Evolutionary conservation across 345 rosid genomes (phyloP), one percentile per base, ranked within the genome.

Genomic region (Tarenaya hassleriana): DNA sequence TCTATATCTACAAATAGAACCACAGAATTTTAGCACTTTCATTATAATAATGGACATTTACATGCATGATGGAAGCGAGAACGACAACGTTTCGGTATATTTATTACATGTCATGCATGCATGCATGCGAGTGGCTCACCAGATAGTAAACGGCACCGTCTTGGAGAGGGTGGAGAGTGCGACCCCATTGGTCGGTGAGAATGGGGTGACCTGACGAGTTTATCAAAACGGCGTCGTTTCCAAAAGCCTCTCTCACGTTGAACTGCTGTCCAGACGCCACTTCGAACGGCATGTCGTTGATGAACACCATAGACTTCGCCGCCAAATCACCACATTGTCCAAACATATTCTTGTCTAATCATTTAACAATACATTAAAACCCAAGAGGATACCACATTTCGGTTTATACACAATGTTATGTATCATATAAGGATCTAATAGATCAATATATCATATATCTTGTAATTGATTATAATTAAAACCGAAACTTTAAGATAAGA

Each of bases 121-220:
- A 37, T 37, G 15, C 8, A 37, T 10, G 15, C 8, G 20, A 35
- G 21, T n/a, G n/a, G 0, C 60, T 59, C 19, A 87, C 80, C 69
- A 84, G 79, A 66, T 91, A 91, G 50, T 88, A 91, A 44, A 72
- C 68, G 10, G 77, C 84, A 5, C 94, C 95, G 18, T 88, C 77
- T 52, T 87, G 86, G 40, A 91, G 96, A 15, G 95, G 62, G 12
- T 81, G 82, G 45, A 84, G 69, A 9, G 96, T 91, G 66, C 75
- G 21, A 40, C 98, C 96, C 94, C 78, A 83, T 35, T 81, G 90
- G 40, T 84, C 74, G 3, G 94, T 84, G 55, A 76, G 74, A 57
- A 91, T 69, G 18, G 84, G 88, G 11, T 82, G 80, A 7, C 98
- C 96, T 7, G 84, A 63, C 1, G 94, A 81, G 69, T 79, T 78